Conservation (phyloP, 805 yeast genomes). For the Zygoascus tannicola region DNA sequence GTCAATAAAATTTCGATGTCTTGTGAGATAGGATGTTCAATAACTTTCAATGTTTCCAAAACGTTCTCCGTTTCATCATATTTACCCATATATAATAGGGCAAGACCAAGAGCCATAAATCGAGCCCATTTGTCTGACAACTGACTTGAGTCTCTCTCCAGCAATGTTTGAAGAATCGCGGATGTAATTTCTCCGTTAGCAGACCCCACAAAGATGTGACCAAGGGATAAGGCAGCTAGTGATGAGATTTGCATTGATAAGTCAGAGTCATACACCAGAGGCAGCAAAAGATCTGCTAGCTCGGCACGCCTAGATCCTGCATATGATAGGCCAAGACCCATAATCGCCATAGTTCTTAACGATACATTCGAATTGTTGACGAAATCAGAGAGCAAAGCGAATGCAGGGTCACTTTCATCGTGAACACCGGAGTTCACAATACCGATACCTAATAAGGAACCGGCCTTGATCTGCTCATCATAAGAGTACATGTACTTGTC, state of each 20-base stretch:
- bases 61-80: conserved; percentile 87
- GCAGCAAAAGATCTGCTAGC: conserved; percentile 64
- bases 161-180: conserved; percentile 78
- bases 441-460: conserved; percentile 94
- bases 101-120: conserved; percentile 86
- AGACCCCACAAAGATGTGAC: conserved; percentile 92
- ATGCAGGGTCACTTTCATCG: conserved; percentile 91
- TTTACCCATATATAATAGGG: conserved; percentile 85
- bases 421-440: conserved; percentile 85
- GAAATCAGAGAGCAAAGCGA: conserved; percentile 73
- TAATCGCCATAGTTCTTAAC: conserved; percentile 70
- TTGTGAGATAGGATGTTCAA: conserved; percentile 88
- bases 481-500: conserved; percentile 82
- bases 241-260: conserved; percentile 70
- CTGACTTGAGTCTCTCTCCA: conserved; percentile 75
- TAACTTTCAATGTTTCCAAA: conserved; percentile 84
- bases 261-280: conserved; percentile 71
- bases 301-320: conserved; percentile 90
- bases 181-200: conserved; percentile 91
- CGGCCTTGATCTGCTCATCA: conserved; percentile 86
- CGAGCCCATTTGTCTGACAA: conserved; percentile 79
- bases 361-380: conserved; percentile 54
- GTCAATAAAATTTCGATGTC: conserved; percentile 83
- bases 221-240: conserved; percentile 82
- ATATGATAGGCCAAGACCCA: conserved; percentile 89